Evolutionary conservation across 139 green algal species (phyloP).

Genomic region (Asterochloris sp.): DNA sequence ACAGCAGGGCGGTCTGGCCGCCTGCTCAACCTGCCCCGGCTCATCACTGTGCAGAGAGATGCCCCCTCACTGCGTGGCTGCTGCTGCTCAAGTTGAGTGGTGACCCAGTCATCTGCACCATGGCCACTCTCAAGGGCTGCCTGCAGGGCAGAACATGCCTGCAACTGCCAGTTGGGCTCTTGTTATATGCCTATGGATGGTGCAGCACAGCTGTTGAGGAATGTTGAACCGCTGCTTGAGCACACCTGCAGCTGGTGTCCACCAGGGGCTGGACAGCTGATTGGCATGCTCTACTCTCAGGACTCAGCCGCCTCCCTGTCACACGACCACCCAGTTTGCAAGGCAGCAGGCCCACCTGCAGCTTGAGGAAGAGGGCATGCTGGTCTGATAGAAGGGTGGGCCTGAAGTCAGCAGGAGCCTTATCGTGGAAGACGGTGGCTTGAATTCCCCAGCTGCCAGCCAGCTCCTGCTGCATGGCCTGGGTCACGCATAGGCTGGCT

Average conservation of each 20-base stretch:
- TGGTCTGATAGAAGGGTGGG: conserved; percentile 25
- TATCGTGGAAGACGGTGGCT: conserved; percentile 88
- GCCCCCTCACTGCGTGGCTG: not conserved
- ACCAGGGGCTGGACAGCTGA: not conserved
- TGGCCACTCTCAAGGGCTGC: too few relatives aligned
- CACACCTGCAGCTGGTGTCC: not conserved
- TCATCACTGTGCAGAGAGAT: conserved; percentile 28
- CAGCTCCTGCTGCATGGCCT: conserved; percentile 81
- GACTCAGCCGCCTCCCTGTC: not conserved
- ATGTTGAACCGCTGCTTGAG: too few relatives aligned
- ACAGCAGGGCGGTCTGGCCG: conserved; percentile 68
- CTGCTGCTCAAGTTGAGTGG: not conserved
- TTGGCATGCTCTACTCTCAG: not conserved
- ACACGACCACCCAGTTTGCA: conserved; percentile 34
- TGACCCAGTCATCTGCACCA: not conserved
- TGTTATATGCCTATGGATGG: too few relatives aligned
- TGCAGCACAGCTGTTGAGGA: too few relatives aligned
- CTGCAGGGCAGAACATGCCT: too few relatives aligned
- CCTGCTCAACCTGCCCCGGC: conserved; percentile 1
- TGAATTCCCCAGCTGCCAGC: conserved; percentile 56
- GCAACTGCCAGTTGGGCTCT: too few relatives aligned
- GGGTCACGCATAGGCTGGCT: conserved; percentile 81
- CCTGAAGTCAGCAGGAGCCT: conserved; percentile 71
- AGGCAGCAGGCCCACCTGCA: conserved; percentile 5
- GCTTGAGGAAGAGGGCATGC: conserved; percentile 39